Percentiles rank a stretch among this genome's conserved stretches.
These are phyloP conservation scores for Cytospora mali DNA, from an alignment of 2,329 filamentous ascomycete species.

Conservation along the genomic window DNA sequence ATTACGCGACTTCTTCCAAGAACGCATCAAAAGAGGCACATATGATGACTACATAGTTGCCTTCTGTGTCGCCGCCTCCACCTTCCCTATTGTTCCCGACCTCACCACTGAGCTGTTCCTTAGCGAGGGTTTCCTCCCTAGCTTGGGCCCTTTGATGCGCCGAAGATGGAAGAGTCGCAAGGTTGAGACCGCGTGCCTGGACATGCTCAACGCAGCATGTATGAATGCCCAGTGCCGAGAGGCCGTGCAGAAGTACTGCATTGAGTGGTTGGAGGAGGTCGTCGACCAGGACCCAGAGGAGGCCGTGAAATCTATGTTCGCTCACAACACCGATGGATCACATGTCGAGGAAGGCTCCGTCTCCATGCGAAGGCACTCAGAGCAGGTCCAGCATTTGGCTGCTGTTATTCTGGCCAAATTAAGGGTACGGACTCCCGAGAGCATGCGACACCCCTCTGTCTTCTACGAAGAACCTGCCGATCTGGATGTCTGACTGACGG, in stretches of 20 bases:
- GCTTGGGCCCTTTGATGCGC: conserved; percentile 74
- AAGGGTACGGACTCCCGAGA: conserved; percentile 49
- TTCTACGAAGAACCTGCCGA: conserved; percentile 27
- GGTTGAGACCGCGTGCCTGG: conserved; percentile 82
- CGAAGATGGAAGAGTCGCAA: conserved; percentile 82
- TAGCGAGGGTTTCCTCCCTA: conserved; percentile 81
- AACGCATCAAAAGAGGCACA: conserved; percentile 70
- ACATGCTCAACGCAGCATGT: conserved; percentile 90
- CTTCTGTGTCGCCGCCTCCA: conserved; percentile 86
- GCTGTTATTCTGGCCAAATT: conserved; percentile 78
- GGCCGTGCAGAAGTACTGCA: conserved; percentile 81
- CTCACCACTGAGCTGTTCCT: conserved; percentile 80
- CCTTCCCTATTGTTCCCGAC: conserved; percentile 83
- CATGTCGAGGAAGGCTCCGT: conserved; percentile 63
- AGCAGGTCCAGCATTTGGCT: conserved; percentile 65
- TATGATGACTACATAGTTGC: conserved; percentile 89
- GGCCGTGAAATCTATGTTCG: conserved; percentile 51
- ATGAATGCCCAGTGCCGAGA: conserved; percentile 82
- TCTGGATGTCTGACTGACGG: conserved; percentile 52
- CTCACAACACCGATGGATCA: conserved; percentile 53
- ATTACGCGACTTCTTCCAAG: conserved; percentile 74
- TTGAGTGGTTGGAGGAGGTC: conserved; percentile 84
- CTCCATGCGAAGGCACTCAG: conserved; percentile 62
- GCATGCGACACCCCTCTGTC: conserved; percentile 32
- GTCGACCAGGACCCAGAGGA: conserved; percentile 71